Percentiles rank a stretch among this genome's conserved stretches.
Evolutionary conservation across 805 yeast genomes (phyloP).

Genomic region (Yamadazyma takamatsuzukensis): DNA sequence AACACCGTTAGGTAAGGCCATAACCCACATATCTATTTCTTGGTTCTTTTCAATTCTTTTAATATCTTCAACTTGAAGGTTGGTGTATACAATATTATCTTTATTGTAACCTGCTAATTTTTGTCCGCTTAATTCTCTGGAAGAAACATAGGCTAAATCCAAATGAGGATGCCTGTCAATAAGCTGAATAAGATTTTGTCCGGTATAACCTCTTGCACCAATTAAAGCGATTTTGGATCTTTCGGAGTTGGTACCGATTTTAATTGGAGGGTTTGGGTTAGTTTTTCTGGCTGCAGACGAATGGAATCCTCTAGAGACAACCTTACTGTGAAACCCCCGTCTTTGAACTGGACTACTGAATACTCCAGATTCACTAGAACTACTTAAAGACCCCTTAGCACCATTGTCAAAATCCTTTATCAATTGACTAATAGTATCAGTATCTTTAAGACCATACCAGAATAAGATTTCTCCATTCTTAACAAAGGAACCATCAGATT

Average conservation of each 20-base stretch:
- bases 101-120: constrained; percentile 85
- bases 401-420: constrained; percentile 48
- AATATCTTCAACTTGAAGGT: constrained; percentile 84
- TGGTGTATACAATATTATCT: constrained; percentile 73
- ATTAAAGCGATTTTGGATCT: constrained; percentile 82
- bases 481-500: constrained; percentile 90
- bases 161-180: constrained; percentile 84
- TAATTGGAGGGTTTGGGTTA: constrained; percentile 72
- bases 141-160: constrained; percentile 89
- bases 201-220: constrained; percentile 98
- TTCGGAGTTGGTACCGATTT: constrained; percentile 57
- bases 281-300: too few relatives aligned
- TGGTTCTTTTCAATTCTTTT: constrained; percentile 68
- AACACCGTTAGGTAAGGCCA: constrained; percentile 98
- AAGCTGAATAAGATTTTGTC: constrained; percentile 84
- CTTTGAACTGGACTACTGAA: constrained; percentile 46
- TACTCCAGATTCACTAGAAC: constrained; percentile 42
- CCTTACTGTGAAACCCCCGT: constrained; percentile 50
- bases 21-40: constrained; percentile 94
- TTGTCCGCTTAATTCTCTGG: constrained; percentile 90
- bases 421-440: constrained; percentile 52
- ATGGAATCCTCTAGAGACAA: constrained; percentile 23
- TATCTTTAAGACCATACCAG: constrained; percentile 87
- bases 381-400: constrained; percentile 33
- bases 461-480: constrained; percentile 86